Evolutionary conservation across 202 grass and related monocot genomes (phyloP).

Genomic region (Tripidium arundinaceum): DNA sequence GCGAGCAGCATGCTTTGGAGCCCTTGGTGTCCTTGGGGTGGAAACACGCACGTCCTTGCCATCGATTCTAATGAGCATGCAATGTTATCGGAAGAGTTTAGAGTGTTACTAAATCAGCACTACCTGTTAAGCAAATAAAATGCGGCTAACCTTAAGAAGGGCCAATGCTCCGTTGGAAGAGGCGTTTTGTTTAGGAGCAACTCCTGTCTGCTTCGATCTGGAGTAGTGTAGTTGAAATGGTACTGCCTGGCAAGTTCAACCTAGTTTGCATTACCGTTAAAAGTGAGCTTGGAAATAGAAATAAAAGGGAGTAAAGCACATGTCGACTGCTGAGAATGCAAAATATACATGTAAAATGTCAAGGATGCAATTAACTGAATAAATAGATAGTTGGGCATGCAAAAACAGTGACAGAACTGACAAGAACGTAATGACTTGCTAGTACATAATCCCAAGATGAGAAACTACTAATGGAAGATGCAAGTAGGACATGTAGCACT

Average conservation of each 20-base stretch:
- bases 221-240: slow-evolving; percentile 96
- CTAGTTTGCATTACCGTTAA: slow-evolving; percentile 23
- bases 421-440: neutral
- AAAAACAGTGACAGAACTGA: neutral
- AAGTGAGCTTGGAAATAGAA: neutral
- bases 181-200: slow-evolving; percentile 78
- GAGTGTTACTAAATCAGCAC: neutral
- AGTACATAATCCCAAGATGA: neutral
- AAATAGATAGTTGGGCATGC: neutral
- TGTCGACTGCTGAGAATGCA: neutral
- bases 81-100: neutral
- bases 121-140: neutral
- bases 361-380: neutral
- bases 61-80: slow-evolving; percentile 44
- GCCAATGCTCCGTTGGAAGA: slow-evolving; percentile 74
- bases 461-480: neutral
- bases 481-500: neutral
- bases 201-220: slow-evolving; percentile 80
- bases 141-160: slow-evolving; percentile 62
- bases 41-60: slow-evolving; percentile 44
- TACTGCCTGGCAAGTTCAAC: slow-evolving; percentile 63
- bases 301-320: neutral
- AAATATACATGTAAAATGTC: neutral
- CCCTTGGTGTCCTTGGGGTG: slow-evolving; percentile 67
- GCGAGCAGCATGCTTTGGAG: slow-evolving; percentile 56